phyloP scores from a whole-genome alignment of 495 filamentous ascomycete genomes.

The Geoglossum glabrum region DNA sequence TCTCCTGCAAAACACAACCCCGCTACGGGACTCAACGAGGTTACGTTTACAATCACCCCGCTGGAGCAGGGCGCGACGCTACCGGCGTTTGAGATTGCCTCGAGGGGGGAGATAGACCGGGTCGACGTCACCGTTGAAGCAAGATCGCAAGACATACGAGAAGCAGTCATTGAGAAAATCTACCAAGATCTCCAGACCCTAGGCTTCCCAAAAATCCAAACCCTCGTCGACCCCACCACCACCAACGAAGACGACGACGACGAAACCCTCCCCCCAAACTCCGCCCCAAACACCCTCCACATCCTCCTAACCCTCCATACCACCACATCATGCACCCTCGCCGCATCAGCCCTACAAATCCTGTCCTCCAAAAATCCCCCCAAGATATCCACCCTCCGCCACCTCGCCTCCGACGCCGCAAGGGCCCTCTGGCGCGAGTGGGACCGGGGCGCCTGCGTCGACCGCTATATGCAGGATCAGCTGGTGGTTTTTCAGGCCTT shows the following conservation, averaged over 20 bases:
- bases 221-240: too few species aligned
- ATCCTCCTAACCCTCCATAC: background rate
- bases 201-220: too few species aligned
- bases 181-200: too few species aligned
- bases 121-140: background rate
- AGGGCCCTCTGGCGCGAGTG: constrained; percentile 38
- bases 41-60: constrained; percentile 1
- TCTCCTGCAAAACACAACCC: constrained; percentile 44
- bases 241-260: background rate
- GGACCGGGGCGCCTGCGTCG: constrained; percentile 32
- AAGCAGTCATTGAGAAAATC: background rate
- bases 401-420: background rate
- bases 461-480: constrained; percentile 61
- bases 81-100: background rate
- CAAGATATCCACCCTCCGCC: background rate
- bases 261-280: too few species aligned
- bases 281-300: background rate
- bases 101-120: background rate
- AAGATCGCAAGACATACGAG: too few species aligned
- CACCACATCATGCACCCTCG: background rate
- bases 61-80: background rate
- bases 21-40: constrained; percentile 39
- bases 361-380: background rate
- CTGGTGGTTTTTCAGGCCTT: constrained; percentile 65
- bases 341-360: too few species aligned